Evolutionary conservation across 2,329 filamentous ascomycete species (phyloP).

Genomic region (Chalara sp.): DNA sequence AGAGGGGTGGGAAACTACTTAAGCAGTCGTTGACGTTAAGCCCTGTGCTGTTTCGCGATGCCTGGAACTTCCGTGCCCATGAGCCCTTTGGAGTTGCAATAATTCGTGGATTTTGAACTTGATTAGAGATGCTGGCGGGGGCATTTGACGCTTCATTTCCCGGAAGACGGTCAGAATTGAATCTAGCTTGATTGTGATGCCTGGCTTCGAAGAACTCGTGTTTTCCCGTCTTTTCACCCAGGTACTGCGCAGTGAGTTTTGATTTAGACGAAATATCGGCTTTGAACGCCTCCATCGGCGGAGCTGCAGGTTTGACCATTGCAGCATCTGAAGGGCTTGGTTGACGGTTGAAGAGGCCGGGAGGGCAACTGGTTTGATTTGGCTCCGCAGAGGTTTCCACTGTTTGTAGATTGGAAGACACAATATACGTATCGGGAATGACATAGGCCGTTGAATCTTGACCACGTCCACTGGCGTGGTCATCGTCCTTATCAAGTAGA

Average conservation of each 20-base stretch:
- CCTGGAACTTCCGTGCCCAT: neutral
- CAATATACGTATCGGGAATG: too few relatives aligned
- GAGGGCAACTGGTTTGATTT: too few relatives aligned
- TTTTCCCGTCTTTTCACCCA: conserved; percentile 24
- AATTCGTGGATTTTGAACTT: too few relatives aligned
- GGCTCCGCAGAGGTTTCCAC: too few relatives aligned
- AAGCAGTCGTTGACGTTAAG: neutral
- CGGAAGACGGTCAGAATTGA: too few relatives aligned
- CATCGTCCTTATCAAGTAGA: conserved; percentile 1
- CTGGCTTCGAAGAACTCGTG: conserved; percentile 25
- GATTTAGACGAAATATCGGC: too few relatives aligned
- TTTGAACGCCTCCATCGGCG: neutral
- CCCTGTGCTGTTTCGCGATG: neutral
- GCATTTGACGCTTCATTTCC: too few relatives aligned
- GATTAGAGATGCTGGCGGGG: too few relatives aligned
- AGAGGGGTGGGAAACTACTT: neutral
- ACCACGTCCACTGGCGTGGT: too few relatives aligned
- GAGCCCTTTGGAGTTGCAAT: neutral
- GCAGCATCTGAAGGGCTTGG: conserved; percentile 33
- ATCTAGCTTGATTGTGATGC: conserved; percentile 9
- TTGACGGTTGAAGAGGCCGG: conserved; percentile 8
- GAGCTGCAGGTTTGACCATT: conserved; percentile 25
- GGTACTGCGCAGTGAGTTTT: conserved; percentile 4
- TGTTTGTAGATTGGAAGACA: too few relatives aligned
- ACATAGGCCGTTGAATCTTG: too few relatives aligned